Evolutionary conservation across 208 protist genomes (phyloP).

Genomic region (Histomonas meleagridis): DNA sequence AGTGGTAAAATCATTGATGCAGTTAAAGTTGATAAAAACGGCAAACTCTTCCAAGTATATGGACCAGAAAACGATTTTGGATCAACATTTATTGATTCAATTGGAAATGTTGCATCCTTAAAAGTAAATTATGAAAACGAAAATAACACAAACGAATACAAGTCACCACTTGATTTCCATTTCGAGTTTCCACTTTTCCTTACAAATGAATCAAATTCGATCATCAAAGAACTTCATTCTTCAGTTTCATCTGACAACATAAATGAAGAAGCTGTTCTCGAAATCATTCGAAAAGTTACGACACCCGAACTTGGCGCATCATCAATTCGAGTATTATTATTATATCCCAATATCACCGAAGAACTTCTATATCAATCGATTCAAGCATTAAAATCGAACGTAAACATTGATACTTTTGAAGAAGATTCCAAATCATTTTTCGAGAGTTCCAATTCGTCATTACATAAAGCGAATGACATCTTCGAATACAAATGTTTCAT

Average conservation of each 20-base stretch:
- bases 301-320: too few relatives aligned
- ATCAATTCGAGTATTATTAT: too few relatives aligned
- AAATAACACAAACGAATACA: not conserved
- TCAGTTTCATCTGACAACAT: too few relatives aligned
- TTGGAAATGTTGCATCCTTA: not conserved
- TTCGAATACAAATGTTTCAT: not conserved
- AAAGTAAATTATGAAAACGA: not conserved
- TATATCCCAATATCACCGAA: too few relatives aligned
- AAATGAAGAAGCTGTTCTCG: too few relatives aligned
- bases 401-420: too few relatives aligned
- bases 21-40: not conserved
- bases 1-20: conserved; percentile 1
- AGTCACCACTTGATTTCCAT: not conserved
- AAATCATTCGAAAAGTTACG: too few relatives aligned
- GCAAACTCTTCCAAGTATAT: conserved; percentile 4
- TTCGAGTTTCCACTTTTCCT: not conserved
- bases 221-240: not conserved
- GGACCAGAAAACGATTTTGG: not conserved
- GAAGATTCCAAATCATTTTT: not conserved
- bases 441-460: not conserved
- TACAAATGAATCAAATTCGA: not conserved
- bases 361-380: too few relatives aligned
- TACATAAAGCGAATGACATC: not conserved
- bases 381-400: too few relatives aligned
- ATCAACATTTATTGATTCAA: not conserved